These are phyloP conservation scores for Ciborinia camelliae DNA, from an alignment of 2,329 filamentous ascomycete genomes.

Conservation along the genomic window DNA sequence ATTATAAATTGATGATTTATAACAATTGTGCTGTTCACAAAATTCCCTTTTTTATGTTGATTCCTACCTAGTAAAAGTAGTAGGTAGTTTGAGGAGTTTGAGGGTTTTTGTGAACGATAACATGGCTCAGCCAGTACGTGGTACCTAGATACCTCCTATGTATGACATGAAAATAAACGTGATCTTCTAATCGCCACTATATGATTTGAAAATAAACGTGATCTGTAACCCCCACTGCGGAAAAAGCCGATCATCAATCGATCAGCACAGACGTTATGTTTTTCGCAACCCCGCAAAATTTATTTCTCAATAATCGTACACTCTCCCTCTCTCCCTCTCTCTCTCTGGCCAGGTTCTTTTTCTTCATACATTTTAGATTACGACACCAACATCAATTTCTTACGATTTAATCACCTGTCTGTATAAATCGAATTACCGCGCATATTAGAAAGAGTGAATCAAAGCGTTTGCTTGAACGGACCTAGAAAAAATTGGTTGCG, in stretches of 20 bases:
- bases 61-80: too few relatives aligned
- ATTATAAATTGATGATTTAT: conserved; percentile 11
- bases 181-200: too few relatives aligned
- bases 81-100: too few relatives aligned
- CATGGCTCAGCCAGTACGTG: too few relatives aligned
- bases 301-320: conserved; percentile 13
- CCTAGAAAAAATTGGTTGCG: not conserved
- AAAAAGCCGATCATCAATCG: not conserved
- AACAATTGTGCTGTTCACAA: too few relatives aligned
- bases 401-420: not conserved
- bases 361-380: not conserved
- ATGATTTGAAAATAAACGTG: not conserved
- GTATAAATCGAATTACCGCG: not conserved
- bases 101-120: too few relatives aligned
- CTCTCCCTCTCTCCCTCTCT: not conserved
- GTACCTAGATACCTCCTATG: too few relatives aligned
- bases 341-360: not conserved
- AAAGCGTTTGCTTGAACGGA: not conserved
- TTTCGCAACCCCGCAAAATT: conserved; percentile 14
- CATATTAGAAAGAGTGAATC: not conserved
- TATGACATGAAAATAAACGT: too few relatives aligned
- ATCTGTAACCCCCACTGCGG: not conserved
- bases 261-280: conserved; percentile 2
- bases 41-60: too few relatives aligned
- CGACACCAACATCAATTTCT: too few relatives aligned